phyloP scores from a whole-genome alignment of 257 asterid species.

The Euphrasia confusa region DNA sequence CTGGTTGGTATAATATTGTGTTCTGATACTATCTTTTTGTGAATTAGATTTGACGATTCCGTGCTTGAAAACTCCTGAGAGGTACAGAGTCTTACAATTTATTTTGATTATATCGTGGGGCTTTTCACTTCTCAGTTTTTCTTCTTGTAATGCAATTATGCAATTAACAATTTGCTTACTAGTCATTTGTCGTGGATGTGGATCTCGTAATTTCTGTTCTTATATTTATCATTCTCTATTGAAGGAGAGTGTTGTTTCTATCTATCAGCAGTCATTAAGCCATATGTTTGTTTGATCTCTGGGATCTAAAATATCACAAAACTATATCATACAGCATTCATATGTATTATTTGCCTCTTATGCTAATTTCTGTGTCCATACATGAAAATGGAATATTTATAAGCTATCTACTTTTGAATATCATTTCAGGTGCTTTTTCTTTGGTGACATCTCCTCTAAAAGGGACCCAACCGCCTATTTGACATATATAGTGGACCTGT shows the following conservation, averaged over 20 bases:
- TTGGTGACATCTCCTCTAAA: conserved; percentile 87
- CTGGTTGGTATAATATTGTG: conserved; percentile 4
- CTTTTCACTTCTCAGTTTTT: background rate
- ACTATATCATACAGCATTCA: too few species aligned
- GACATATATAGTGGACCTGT: conserved; percentile 50
- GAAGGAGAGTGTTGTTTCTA: background rate
- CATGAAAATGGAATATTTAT: conserved; percentile 11
- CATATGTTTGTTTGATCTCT: background rate
- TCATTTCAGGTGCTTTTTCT: conserved; percentile 80
- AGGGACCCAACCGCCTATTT: conserved; percentile 72
- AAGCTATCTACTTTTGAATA: conserved; percentile 12
- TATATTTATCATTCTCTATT: background rate
- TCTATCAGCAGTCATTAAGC: background rate
- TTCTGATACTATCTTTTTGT: conserved; percentile 18
- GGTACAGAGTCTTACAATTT: conserved; percentile 38
- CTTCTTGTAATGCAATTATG: background rate
- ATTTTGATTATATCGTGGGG: conserved; percentile 6
- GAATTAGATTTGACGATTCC: conserved; percentile 68
- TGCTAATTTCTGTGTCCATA: background rate
- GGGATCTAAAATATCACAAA: too few species aligned
- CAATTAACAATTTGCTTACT: background rate
- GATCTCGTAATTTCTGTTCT: background rate
- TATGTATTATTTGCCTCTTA: background rate
- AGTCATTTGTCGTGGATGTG: background rate
- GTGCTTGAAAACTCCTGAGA: conserved; percentile 86